A percentile compares a stretch with the other conserved stretches of the same genome.
phyloP scores from a whole-genome alignment of 75 land plant genomes.

The Azolla pinnata region DNA sequence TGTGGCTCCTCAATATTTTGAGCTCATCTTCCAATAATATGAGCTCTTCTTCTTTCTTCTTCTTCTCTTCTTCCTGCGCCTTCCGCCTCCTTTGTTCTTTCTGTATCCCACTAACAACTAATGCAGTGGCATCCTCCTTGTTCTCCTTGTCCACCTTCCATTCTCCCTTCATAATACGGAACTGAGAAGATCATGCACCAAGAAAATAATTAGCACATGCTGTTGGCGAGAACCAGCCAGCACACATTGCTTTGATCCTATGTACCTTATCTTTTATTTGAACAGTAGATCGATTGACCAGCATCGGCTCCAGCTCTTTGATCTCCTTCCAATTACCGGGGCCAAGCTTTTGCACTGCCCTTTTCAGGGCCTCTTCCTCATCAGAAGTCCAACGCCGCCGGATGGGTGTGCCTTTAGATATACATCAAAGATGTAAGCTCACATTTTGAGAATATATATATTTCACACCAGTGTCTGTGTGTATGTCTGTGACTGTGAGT shows the following conservation, averaged over 20 bases:
- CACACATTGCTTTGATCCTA: neutral
- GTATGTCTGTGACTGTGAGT: too few relatives aligned
- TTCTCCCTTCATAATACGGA: conserved; percentile 9
- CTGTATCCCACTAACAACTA: neutral
- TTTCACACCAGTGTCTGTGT: too few relatives aligned
- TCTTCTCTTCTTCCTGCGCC: conserved; percentile 41
- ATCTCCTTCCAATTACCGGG: conserved; percentile 48
- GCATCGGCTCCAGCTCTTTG: conserved; percentile 34
- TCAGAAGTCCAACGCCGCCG: conserved; percentile 6
- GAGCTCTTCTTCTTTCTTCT: conserved; percentile 43
- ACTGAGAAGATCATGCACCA: conserved; percentile 2
- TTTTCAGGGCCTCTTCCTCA: conserved; percentile 26
- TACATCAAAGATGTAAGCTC: too few relatives aligned
- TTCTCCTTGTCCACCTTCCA: conserved; percentile 8
- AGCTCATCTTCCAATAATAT: conserved; percentile 52
- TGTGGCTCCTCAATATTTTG: conserved; percentile 34
- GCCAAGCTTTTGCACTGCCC: conserved; percentile 30
- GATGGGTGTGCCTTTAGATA: neutral
- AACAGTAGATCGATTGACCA: neutral
- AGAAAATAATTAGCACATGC: neutral
- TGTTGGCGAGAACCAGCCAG: neutral
- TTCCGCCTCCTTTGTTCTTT: neutral
- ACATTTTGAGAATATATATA: too few relatives aligned
- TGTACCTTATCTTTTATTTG: conserved; percentile 14
- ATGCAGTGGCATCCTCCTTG: neutral